phyloP scores from a whole-genome alignment of 2,329 filamentous ascomycete species.

The Daldinia eschscholtzii region DNA sequence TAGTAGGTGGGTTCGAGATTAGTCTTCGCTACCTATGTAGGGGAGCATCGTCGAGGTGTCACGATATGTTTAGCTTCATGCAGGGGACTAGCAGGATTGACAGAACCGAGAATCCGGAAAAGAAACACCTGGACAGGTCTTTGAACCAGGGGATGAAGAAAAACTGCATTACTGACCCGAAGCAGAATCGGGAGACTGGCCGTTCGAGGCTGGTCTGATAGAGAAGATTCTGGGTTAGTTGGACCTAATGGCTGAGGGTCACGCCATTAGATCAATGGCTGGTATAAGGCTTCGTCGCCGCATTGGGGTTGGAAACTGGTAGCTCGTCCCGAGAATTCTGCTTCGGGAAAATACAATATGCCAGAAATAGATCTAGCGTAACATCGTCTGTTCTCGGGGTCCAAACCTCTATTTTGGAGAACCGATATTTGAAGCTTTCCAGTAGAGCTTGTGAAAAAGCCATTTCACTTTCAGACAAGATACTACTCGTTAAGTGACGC shows the following conservation, averaged over 20 bases:
- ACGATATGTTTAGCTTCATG: constrained; percentile 28
- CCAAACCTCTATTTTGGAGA: constrained; percentile 17
- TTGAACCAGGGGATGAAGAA: constrained; percentile 15
- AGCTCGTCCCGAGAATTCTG: constrained; percentile 28
- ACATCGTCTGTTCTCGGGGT: constrained; percentile 35
- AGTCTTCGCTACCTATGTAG: constrained; percentile 15
- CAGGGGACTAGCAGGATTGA: constrained; percentile 28
- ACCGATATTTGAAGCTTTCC: constrained; percentile 7
- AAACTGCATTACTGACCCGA: constrained; percentile 7
- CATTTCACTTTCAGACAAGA: constrained; percentile 12
- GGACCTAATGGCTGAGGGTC: constrained; percentile 27
- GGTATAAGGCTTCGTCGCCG: constrained; percentile 31
- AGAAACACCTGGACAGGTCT: constrained; percentile 39
- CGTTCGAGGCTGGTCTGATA: constrained; percentile 38
- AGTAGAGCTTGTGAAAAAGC: constrained; percentile 18
- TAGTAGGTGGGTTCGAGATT: constrained; percentile 30
- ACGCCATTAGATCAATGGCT: constrained; percentile 33
- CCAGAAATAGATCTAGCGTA: constrained; percentile 39
- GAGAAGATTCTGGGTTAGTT: constrained; percentile 26
- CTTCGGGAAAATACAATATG: constrained; percentile 34
- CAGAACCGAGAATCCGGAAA: constrained; percentile 33
- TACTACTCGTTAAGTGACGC: constrained; percentile 27
- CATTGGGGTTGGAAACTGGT: constrained; percentile 29
- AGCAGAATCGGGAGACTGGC: constrained; percentile 27
- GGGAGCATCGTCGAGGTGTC: constrained; percentile 23